Percentiles rank a stretch among this genome's conserved stretches.
These are phyloP conservation scores for Metschnikowia borealis DNA, from an alignment of 805 yeast genomes.

Conservation along the genomic window DNA sequence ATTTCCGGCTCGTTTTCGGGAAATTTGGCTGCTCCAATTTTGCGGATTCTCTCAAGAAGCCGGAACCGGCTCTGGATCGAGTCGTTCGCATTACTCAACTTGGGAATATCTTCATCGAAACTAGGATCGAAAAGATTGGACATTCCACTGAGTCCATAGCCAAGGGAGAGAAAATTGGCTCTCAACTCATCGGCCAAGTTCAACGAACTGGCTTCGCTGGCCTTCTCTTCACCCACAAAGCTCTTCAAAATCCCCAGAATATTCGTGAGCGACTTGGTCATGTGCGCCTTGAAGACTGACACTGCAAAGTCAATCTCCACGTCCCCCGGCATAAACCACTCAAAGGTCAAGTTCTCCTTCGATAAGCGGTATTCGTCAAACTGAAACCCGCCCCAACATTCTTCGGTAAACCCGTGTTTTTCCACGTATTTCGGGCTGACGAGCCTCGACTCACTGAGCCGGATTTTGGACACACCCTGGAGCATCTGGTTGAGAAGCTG, in stretches of 20 bases:
- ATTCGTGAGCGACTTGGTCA: conserved; percentile 39
- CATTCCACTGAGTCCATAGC: conserved; percentile 64
- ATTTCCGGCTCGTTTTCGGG: conserved; percentile 22
- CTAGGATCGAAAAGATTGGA: conserved; percentile 73
- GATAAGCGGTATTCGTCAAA: conserved; percentile 50
- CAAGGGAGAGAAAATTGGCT: conserved; percentile 51
- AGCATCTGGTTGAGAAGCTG: conserved; percentile 65
- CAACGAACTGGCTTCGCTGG: conserved; percentile 18
- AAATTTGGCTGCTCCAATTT: conserved; percentile 17
- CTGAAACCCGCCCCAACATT: conserved; percentile 75
- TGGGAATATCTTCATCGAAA: conserved; percentile 46
- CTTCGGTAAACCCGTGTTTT: conserved; percentile 39
- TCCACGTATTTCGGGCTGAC: conserved; percentile 43
- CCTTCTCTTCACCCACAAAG: conserved; percentile 9
- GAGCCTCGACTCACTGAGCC: conserved; percentile 52
- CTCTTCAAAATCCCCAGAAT: conserved; percentile 36
- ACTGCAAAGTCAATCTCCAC: conserved; percentile 59
- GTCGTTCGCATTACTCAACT: conserved; percentile 26
- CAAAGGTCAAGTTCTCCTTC: conserved; percentile 47
- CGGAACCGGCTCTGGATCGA: conserved; percentile 33
- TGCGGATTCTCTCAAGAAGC: conserved; percentile 31
- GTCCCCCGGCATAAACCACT: conserved; percentile 71
- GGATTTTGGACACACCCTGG: conserved; percentile 57
- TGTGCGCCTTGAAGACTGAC: conserved; percentile 49
- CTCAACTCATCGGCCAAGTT: conserved; percentile 50